Percentiles rank a stretch among this genome's conserved stretches.
Conservation (phyloP, 2,329 filamentous ascomycete species). For the Pleoardoris graminearum region DNA sequence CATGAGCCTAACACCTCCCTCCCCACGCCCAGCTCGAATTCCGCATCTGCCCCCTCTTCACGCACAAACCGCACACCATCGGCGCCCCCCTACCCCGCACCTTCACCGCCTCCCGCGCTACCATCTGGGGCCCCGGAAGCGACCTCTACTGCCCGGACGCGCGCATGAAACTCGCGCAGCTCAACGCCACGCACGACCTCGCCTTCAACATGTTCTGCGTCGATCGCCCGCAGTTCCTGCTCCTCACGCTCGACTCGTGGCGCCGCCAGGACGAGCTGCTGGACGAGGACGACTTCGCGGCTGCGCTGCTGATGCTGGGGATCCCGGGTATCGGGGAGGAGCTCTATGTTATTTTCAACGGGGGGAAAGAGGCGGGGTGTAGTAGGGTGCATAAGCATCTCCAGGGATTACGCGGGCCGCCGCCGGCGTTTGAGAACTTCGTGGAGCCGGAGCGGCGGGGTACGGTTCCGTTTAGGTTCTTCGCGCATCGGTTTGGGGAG, state of each 20-base stretch:
- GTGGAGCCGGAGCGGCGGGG: conserved; percentile 20
- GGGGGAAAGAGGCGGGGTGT: conserved; percentile 50
- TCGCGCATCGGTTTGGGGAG: conserved; percentile 35
- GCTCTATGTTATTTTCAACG: conserved; percentile 52
- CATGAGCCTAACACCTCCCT: background rate
- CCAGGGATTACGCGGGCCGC: conserved; percentile 47
- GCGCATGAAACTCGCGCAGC: conserved; percentile 47
- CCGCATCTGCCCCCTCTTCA: conserved; percentile 34
- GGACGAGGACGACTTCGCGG: conserved; percentile 46
- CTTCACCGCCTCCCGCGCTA: background rate
- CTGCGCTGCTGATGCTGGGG: conserved; percentile 45
- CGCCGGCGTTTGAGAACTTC: conserved; percentile 35
- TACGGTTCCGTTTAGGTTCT: conserved; percentile 44
- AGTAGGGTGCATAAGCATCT: conserved; percentile 57
- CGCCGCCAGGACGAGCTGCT: conserved; percentile 53
- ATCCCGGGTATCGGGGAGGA: background rate
- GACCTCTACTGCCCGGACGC: conserved; percentile 51
- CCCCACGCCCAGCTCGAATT: conserved; percentile 33
- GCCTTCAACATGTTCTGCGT: conserved; percentile 56
- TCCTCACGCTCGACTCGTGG: conserved; percentile 54
- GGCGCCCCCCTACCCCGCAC: conserved; percentile 20
- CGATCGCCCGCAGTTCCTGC: conserved; percentile 53
- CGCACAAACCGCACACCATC: conserved; percentile 35
- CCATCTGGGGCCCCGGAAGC: conserved; percentile 37
- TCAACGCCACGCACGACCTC: conserved; percentile 52